These are phyloP conservation scores for Ramaria sp. DNA, from an alignment of 768 basidiomycete genomes.

Conservation along the genomic window DNA sequence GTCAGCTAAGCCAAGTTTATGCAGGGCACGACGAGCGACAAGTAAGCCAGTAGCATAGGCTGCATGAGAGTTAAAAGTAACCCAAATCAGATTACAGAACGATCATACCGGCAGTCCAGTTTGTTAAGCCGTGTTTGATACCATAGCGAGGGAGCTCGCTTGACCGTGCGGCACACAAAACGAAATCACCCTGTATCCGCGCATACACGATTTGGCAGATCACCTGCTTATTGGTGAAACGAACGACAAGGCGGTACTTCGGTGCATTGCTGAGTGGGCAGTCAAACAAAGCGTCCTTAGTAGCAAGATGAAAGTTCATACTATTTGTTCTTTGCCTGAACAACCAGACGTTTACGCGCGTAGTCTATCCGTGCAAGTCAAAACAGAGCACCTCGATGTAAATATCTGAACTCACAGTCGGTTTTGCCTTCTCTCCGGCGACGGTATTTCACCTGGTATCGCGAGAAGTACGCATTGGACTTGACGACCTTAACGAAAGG, in stretches of 20 bases:
- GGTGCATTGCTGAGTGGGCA: conserved; percentile 64
- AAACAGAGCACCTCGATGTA: not conserved
- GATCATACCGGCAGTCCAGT: conserved; percentile 86
- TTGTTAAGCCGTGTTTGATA: conserved; percentile 96
- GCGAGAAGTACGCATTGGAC: conserved; percentile 94
- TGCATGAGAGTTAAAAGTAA: conserved; percentile 18
- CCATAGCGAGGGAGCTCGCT: conserved; percentile 91
- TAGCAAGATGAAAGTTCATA: conserved; percentile 24
- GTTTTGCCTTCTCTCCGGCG: conserved; percentile 97
- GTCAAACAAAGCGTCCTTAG: not conserved
- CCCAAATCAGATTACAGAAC: not conserved
- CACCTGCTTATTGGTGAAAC: conserved; percentile 96
- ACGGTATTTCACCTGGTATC: conserved; percentile 98
- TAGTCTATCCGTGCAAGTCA: conserved; percentile 51
- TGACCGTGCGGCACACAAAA: conserved; percentile 81
- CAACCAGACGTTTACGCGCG: conserved; percentile 91
- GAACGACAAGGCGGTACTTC: conserved; percentile 97
- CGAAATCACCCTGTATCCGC: conserved; percentile 93
- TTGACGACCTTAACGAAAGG: conserved; percentile 98
- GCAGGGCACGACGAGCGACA: conserved; percentile 85
- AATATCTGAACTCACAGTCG: conserved; percentile 56
- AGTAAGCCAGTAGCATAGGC: conserved; percentile 98
- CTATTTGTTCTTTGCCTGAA: conserved; percentile 99
- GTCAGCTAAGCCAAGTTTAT: conserved; percentile 93
- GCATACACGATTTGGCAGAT: conserved; percentile 95